Conservation (phyloP, 208 protist genomes). For the Leishmania major region DNA sequence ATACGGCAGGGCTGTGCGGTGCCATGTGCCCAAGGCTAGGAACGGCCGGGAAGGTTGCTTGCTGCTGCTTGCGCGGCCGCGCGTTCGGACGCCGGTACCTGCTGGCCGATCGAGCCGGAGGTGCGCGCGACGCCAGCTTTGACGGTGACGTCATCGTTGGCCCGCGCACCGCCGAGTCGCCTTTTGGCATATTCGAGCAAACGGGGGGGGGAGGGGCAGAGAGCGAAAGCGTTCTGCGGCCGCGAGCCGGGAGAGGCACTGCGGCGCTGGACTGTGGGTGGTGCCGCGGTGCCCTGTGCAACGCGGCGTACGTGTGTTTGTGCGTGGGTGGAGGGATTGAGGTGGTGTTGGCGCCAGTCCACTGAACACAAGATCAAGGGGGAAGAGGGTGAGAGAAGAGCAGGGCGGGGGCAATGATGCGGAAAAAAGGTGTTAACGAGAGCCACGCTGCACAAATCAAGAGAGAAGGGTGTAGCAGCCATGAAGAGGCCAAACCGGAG, state of each 20-base stretch:
- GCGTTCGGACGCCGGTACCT: not conserved
- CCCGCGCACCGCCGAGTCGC: not conserved
- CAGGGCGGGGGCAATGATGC: not conserved
- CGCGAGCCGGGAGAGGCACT: not conserved
- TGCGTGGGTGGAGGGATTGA: not conserved
- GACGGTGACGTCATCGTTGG: not conserved
- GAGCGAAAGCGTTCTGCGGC: not conserved
- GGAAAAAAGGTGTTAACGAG: not conserved
- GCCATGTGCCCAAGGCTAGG: constrained; percentile 2
- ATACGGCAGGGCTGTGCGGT: constrained; percentile 31
- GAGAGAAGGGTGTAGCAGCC: not conserved
- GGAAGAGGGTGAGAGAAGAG: not conserved
- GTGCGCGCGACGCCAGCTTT: not conserved
- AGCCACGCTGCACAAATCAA: not conserved
- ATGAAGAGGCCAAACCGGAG: not conserved
- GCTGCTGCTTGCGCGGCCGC: constrained; percentile 1
- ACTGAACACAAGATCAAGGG: not conserved
- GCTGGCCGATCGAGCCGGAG: not conserved
- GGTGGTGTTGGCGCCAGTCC: not conserved
- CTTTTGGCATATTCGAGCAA: not conserved
- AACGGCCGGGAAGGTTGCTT: not conserved
- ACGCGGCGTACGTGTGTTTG: not conserved
- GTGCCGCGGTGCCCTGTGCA: not conserved
- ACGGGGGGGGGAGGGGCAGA: no score
- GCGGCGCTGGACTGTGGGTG: not conserved